phyloP scores from a whole-genome alignment of 2,329 filamentous ascomycete genomes.

The Fusarium nodosum region DNA sequence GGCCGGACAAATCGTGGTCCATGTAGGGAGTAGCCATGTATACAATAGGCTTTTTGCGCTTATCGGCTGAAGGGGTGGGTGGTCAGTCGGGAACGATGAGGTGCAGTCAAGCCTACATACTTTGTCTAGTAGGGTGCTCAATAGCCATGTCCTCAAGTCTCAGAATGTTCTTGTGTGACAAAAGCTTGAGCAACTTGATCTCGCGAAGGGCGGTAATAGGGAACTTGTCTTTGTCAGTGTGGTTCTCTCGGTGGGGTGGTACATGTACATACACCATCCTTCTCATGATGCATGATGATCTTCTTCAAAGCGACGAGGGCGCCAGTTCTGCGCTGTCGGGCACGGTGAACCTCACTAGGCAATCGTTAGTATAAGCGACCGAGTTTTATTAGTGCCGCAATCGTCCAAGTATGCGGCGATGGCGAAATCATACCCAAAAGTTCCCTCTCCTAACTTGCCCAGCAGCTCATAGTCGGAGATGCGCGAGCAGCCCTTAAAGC shows the following conservation, averaged over 20 bases:
- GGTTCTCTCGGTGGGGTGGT: constrained; percentile 8
- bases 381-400: background rate
- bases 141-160: constrained; percentile 96
- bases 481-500: constrained; percentile 86
- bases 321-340: constrained; percentile 80
- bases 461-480: constrained; percentile 84
- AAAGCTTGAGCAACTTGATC: constrained; percentile 95
- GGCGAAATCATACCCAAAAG: constrained; percentile 78
- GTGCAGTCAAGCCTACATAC: constrained; percentile 56
- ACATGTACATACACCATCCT: constrained; percentile 79
- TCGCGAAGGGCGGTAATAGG: constrained; percentile 98
- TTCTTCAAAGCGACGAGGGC: constrained; percentile 92
- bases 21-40: constrained; percentile 99
- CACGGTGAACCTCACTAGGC: constrained; percentile 87
- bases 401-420: constrained; percentile 31
- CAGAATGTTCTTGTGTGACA: constrained; percentile 92
- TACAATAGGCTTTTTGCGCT: constrained; percentile 86
- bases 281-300: constrained; percentile 99
- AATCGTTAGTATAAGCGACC: constrained; percentile 24
- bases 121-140: constrained; percentile 76
- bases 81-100: constrained; percentile 20
- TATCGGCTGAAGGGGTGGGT: constrained; percentile 68
- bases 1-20: constrained; percentile 97
- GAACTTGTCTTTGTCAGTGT: constrained; percentile 68
- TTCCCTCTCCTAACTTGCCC: constrained; percentile 92